Evolutionary conservation across 169 alveolate species (phyloP).

Genomic region (Cryptosporidium bovis): DNA sequence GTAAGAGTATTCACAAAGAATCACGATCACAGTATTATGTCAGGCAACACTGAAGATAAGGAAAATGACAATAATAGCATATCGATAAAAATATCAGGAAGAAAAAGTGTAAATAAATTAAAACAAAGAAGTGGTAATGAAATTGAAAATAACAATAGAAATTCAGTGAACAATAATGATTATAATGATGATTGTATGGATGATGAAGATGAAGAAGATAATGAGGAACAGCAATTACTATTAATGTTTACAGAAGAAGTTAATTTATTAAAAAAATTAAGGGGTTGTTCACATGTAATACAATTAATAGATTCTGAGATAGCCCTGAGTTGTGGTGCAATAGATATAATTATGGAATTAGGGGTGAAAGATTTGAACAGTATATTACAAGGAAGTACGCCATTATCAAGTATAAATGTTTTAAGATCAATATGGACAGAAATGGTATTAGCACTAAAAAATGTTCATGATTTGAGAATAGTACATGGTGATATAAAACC

Average conservation of each 20-base stretch:
- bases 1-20: conserved; percentile 56
- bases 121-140: not conserved
- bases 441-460: conserved; percentile 63
- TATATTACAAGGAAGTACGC: conserved; percentile 62
- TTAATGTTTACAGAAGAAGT: conserved; percentile 72
- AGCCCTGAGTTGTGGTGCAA: conserved; percentile 70
- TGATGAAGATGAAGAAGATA: conserved; percentile 67
- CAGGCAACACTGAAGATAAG: not conserved
- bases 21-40: conserved; percentile 34
- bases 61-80: not conserved
- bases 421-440: conserved; percentile 71
- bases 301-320: conserved; percentile 63
- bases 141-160: not conserved
- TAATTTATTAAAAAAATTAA: conserved; percentile 38
- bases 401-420: conserved; percentile 27
- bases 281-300: conserved; percentile 67
- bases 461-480: conserved; percentile 70
- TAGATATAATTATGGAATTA: conserved; percentile 64
- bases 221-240: conserved; percentile 58
- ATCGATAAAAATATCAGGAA: conserved; percentile 21
- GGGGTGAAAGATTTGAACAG: conserved; percentile 70
- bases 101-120: conserved; percentile 18
- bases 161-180: not conserved
- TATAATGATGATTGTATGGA: not conserved
- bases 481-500: conserved; percentile 73